phyloP scores from a whole-genome alignment of 768 basidiomycete genomes.

The Hirschioporus abietinus region DNA sequence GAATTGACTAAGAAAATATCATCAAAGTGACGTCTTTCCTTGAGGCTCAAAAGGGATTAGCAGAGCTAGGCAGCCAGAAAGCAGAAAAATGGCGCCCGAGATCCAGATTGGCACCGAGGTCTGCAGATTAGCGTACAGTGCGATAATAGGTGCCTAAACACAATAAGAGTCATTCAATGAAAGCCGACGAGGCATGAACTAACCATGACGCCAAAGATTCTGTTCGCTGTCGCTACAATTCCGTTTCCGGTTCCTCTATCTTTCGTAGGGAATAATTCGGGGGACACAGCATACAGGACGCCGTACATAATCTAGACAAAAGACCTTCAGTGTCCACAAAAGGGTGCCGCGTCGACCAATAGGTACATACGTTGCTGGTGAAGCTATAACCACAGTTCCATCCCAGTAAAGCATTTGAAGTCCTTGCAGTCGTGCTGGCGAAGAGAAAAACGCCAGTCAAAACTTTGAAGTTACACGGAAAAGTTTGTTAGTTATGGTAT shows the following conservation, averaged over 20 bases:
- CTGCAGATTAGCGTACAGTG: constrained; percentile 40
- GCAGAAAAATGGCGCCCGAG: constrained; percentile 47
- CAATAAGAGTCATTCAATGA: not conserved
- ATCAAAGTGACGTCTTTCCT: constrained; percentile 47
- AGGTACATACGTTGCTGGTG: constrained; percentile 42
- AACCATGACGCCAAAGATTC: constrained; percentile 57
- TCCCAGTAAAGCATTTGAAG: constrained; percentile 44
- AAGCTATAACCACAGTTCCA: constrained; percentile 59
- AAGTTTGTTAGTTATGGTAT: constrained; percentile 14
- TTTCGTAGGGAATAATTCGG: constrained; percentile 50
- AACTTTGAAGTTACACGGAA: constrained; percentile 19
- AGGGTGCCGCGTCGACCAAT: not conserved
- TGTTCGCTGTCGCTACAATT: constrained; percentile 45
- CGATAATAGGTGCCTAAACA: constrained; percentile 42
- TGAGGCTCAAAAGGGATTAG: constrained; percentile 52
- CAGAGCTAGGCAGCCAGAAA: constrained; percentile 41
- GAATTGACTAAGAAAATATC: not conserved
- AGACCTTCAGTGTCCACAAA: constrained; percentile 3
- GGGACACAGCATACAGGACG: constrained; percentile 34
- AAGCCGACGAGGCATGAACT: constrained; percentile 20
- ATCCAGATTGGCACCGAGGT: constrained; percentile 52
- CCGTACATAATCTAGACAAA: constrained; percentile 10
- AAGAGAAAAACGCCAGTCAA: constrained; percentile 56
- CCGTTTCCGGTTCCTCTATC: constrained; percentile 54
- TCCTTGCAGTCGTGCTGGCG: constrained; percentile 49